Percentiles rank a stretch among this genome's conserved stretches.
phyloP scores from a whole-genome alignment of 2,329 filamentous ascomycete species.

The Diplodia intermedia region DNA sequence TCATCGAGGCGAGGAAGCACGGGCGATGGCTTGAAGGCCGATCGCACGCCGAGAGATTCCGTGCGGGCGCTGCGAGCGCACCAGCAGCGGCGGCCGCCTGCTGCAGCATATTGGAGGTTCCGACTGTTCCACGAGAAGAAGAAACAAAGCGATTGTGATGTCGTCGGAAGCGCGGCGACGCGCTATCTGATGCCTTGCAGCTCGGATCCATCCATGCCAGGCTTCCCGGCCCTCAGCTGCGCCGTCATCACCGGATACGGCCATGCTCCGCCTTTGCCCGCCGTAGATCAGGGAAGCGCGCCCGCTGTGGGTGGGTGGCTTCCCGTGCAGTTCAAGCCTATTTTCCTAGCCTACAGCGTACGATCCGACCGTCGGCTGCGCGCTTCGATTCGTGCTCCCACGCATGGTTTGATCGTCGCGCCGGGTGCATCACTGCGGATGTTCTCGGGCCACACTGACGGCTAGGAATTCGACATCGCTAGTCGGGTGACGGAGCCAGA shows the following conservation, averaged over 20 bases:
- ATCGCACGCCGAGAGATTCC: conserved; percentile 2
- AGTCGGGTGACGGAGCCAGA: background rate
- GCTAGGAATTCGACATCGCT: background rate
- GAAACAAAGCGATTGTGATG: background rate
- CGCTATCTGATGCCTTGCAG: conserved; percentile 8
- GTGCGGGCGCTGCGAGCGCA: conserved; percentile 1
- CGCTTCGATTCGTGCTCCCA: background rate
- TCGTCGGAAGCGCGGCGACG: conserved; percentile 10
- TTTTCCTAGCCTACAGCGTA: conserved; percentile 14
- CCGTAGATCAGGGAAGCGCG: conserved; percentile 15
- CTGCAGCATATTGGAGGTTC: background rate
- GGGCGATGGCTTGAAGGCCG: background rate
- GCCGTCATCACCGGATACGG: conserved; percentile 20
- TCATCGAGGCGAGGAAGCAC: conserved; percentile 16
- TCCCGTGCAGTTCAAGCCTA: background rate
- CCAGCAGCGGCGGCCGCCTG: background rate
- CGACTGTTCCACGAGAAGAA: background rate
- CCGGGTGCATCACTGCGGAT: background rate
- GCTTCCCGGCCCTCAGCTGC: conserved; percentile 6
- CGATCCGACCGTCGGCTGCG: conserved; percentile 1
- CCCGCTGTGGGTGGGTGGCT: conserved; percentile 3
- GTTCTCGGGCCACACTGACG: background rate
- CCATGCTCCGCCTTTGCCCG: conserved; percentile 2
- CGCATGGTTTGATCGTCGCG: background rate
- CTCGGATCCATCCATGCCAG: background rate